Percentiles rank a stretch among this genome's conserved stretches.
Evolutionary conservation across 139 green algal genomes (phyloP).

Genomic region (Haematococcus lacustris): DNA sequence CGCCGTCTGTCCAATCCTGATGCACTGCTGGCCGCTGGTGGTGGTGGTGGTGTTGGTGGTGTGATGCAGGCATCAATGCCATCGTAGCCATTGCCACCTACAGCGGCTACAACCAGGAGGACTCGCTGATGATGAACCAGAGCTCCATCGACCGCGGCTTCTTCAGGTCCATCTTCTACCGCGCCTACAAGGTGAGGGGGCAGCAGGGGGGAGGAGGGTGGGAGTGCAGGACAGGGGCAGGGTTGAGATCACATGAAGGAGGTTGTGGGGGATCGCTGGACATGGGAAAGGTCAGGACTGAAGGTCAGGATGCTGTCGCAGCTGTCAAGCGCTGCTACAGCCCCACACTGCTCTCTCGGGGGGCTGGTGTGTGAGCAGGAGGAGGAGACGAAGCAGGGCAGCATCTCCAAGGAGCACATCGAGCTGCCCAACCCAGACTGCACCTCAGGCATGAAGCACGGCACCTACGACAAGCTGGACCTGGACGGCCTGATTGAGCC

Average conservation of each 20-base stretch:
- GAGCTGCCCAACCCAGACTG: slow-evolving; percentile 71
- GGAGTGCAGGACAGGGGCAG: too few species aligned
- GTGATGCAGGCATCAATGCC: slow-evolving; percentile 71
- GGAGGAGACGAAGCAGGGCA: slow-evolving; percentile 81
- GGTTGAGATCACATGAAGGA: too few species aligned
- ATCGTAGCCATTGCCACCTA: slow-evolving; percentile 97
- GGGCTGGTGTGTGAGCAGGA: slow-evolving; percentile 67
- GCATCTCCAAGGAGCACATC: slow-evolving; percentile 74
- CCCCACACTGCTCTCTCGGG: too few species aligned
- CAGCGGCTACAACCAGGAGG: slow-evolving; percentile 98
- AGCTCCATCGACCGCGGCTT: slow-evolving; percentile 94
- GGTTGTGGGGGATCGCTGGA: too few species aligned
- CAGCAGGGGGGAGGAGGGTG: too few species aligned
- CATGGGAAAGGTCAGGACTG: too few species aligned
- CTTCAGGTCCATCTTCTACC: slow-evolving; percentile 94
- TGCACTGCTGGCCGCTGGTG: too few species aligned
- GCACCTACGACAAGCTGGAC: slow-evolving; percentile 98
- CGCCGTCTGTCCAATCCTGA: too few species aligned
- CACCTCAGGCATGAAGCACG: slow-evolving; percentile 67
- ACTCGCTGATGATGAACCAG: slow-evolving; percentile 96
- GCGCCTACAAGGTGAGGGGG: slow-evolving; percentile 72
- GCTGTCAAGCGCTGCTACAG: too few species aligned
- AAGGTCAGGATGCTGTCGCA: too few species aligned
- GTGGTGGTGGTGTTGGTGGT: slow-evolving; percentile 8
- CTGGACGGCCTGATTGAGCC: slow-evolving; percentile 87